These are phyloP conservation scores for Didymella glomerata DNA, from an alignment of 2,329 filamentous ascomycete species.

Conservation along the genomic window DNA sequence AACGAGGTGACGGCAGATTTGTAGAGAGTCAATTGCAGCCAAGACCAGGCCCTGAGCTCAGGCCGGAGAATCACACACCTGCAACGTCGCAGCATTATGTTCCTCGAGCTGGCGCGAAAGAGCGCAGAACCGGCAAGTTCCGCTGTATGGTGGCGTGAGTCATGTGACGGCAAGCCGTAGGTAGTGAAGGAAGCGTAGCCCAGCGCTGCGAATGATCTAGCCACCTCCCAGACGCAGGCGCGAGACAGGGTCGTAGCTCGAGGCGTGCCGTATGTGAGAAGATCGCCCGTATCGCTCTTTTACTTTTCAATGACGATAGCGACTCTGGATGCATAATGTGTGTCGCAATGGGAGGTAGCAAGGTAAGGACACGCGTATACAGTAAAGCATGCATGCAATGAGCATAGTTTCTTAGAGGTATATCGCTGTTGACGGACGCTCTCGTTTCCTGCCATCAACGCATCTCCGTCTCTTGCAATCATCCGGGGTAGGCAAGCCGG, in stretches of 20 bases:
- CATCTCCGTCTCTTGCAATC: not conserved
- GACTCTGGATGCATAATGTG: not conserved
- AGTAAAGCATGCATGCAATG: not conserved
- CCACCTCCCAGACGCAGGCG: not conserved
- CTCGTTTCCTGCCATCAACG: not conserved
- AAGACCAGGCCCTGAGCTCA: constrained; percentile 11
- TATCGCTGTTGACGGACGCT: not conserved
- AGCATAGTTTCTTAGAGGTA: too few species aligned
- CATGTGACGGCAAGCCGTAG: not conserved
- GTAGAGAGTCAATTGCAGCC: constrained; percentile 5
- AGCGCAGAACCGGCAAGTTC: not conserved
- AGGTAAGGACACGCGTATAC: not conserved
- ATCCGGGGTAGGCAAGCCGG: not conserved
- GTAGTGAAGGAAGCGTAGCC: not conserved
- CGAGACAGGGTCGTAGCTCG: not conserved
- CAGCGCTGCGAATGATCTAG: not conserved
- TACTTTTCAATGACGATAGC: too few species aligned
- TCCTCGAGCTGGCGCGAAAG: not conserved
- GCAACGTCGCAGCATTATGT: not conserved
- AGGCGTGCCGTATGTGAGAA: not conserved
- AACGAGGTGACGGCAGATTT: constrained; percentile 19
- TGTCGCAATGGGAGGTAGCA: not conserved
- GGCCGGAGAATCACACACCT: not conserved
- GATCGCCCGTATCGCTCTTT: not conserved
- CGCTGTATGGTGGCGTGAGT: not conserved